Conservation (phyloP, 768 basidiomycete species). For the Thelephora ganbajun region DNA sequence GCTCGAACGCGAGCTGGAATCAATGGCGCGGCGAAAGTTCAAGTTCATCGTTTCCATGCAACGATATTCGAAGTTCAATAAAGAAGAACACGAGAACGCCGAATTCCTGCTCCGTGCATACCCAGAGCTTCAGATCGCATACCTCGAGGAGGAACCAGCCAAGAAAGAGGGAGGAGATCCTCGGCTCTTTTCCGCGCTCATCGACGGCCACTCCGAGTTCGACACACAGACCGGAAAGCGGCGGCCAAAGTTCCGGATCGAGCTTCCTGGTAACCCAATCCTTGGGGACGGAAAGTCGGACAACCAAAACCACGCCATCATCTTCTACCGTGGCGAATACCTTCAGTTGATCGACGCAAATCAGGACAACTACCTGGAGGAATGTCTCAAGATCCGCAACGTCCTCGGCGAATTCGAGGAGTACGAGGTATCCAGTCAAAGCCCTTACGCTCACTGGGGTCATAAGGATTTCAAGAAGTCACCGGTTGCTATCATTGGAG, state of each 20-base stretch:
- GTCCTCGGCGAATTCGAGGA: constrained; percentile 98
- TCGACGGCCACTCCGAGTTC: constrained; percentile 97
- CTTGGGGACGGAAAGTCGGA: constrained; percentile 98
- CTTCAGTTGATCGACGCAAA: constrained; percentile 99
- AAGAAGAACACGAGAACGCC: constrained; percentile 97
- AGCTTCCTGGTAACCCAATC: constrained; percentile 97
- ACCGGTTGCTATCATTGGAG: constrained; percentile 95
- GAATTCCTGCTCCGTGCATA: constrained; percentile 96
- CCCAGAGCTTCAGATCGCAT: constrained; percentile 96
- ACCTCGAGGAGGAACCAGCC: constrained; percentile 90
- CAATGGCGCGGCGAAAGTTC: constrained; percentile 97
- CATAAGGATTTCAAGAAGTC: constrained; percentile 77
- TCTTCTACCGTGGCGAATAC: constrained; percentile 99
- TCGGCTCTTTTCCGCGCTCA: constrained; percentile 87
- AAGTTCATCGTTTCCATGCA: constrained; percentile 99
- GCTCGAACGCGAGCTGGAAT: constrained; percentile 89
- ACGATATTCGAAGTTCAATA: constrained; percentile 97
- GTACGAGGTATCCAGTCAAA: constrained; percentile 70
- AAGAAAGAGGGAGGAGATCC: constrained; percentile 93
- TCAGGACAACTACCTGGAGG: constrained; percentile 99
- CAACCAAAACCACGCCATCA: constrained; percentile 99
- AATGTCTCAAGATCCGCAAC: constrained; percentile 98
- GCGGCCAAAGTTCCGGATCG: constrained; percentile 94
- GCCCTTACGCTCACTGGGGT: constrained; percentile 84
- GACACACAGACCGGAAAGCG: constrained; percentile 77